These are phyloP conservation scores for Trichothecium roseum DNA, from an alignment of 2,329 filamentous ascomycete species.

Conservation along the genomic window DNA sequence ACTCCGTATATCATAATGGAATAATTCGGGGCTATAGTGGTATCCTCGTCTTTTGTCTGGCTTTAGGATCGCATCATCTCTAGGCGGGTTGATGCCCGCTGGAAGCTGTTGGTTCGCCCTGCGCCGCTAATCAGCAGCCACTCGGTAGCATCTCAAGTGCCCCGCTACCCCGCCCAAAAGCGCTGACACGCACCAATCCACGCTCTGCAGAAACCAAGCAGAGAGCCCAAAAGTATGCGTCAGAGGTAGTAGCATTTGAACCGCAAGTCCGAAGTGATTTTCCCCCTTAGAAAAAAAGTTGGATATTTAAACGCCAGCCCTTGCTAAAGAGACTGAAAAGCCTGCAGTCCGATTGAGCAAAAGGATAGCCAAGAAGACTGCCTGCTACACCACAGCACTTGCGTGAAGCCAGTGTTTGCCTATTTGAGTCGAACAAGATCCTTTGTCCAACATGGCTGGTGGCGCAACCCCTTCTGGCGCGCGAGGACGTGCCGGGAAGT, in stretches of 20 bases:
- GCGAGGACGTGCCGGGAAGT: constrained; percentile 84
- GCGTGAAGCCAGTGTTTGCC: not conserved
- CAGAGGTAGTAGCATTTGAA: constrained; percentile 2
- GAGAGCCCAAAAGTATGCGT: not conserved
- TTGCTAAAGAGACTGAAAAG: no score
- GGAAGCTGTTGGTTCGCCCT: no score
- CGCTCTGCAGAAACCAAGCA: constrained; percentile 3
- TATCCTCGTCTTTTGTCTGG: no score
- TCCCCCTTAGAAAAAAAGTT: not conserved
- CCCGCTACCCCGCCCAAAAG: constrained; percentile 26
- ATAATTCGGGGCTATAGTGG: no score
- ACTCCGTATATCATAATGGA: no score
- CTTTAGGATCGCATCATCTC: no score
- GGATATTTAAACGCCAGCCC: no score
- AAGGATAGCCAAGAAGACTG: no score
- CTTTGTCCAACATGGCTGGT: constrained; percentile 32
- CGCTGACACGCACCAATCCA: constrained; percentile 7
- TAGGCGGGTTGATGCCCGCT: no score
- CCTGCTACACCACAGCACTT: not conserved
- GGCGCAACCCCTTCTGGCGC: constrained; percentile 37
- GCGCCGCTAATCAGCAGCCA: no score
- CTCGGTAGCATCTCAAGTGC: constrained; percentile 11
- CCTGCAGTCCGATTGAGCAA: no score
- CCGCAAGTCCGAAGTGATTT: constrained; percentile 3
- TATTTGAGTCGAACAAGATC: not conserved